Base-by-base conservation (phyloP, 768 basidiomycete genomes). In the Kockovaella imperatae region DNA sequence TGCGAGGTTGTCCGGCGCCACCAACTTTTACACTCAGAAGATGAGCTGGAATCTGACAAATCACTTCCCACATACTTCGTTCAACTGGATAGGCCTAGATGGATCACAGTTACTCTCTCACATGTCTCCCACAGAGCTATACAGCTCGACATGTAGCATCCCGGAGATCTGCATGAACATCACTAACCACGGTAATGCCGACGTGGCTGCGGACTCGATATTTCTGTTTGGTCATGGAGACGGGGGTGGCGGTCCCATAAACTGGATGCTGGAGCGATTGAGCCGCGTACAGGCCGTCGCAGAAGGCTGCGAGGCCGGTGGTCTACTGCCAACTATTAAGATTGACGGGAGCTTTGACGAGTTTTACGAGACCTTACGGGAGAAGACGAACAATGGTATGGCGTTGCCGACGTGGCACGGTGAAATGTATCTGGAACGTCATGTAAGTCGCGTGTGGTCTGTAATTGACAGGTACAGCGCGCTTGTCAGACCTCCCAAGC, bases 201-300 rank as follows among this genome's bases (percentile, higher is more conserved):
- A 23, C 17, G 47, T 49, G 7, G 49, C 42, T 6, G 47, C 48
- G 14, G 10, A 38, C 14, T 79, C 86, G 0, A 76, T 91, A 15
- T 79, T 90, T 4, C 86, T 93, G 0, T 99, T 95, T 57, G 93
- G 93, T 7, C 96, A 96, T 64, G 93, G 93, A 4, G 93, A 99
- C 64, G 93, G 93, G 1, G 75, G 75, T 32, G 74, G 71, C 15
- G 70, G 72, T 21, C 70, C 72, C 0, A 67, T 68, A 5, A 63
- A 70, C 1, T 59, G 54, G 13, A 99, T 99, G 93, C 74, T 97
- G 36, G 91, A 97, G 72, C 93, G 85, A n/a, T n/a, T n/a, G n/a
- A n/a, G n/a, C n/a, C n/a, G n/a, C n/a, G n/a, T n/a, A n/a, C n/a
- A n/a, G n/a, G n/a, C n/a, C n/a, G n/a, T n/a, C n/a, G n/a, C n/a